A percentile compares a stretch with the other conserved stretches of the same genome.
phyloP scores from a whole-genome alignment of 2,329 filamentous ascomycete genomes.

The Pseudogymnoascus sp. region DNA sequence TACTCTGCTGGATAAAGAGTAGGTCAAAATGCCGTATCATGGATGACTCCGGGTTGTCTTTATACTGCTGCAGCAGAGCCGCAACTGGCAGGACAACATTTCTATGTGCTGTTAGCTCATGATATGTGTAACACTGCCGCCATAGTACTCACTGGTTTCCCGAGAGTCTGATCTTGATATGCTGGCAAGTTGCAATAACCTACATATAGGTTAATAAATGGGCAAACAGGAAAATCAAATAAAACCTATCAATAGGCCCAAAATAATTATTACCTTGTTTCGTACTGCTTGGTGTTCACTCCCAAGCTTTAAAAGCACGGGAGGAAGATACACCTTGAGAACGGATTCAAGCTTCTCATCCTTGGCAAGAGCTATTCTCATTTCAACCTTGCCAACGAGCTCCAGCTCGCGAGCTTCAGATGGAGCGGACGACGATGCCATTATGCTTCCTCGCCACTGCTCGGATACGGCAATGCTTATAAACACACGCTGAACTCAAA shows the following conservation, averaged over 20 bases:
- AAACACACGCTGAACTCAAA: constrained; percentile 2
- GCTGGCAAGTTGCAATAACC: constrained; percentile 63
- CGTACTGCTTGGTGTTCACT: constrained; percentile 75
- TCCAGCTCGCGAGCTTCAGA: constrained; percentile 66
- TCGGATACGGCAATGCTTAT: constrained; percentile 1
- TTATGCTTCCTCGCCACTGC: background rate
- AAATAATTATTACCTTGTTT: constrained; percentile 51
- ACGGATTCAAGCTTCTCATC: constrained; percentile 75
- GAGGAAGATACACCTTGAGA: constrained; percentile 70
- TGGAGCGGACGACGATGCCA: constrained; percentile 10
- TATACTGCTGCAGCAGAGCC: constrained; percentile 84
- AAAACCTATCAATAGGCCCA: constrained; percentile 11
- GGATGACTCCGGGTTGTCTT: constrained; percentile 57
- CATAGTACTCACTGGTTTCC: constrained; percentile 28
- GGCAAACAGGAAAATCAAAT: constrained; percentile 15
- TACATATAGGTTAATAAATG: constrained; percentile 27
- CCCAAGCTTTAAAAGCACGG: constrained; percentile 76
- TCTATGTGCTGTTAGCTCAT: constrained; percentile 23
- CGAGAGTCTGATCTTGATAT: constrained; percentile 52
- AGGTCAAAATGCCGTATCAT: constrained; percentile 85
- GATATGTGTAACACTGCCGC: background rate
- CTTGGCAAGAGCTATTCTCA: constrained; percentile 63
- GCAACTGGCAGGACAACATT: constrained; percentile 70
- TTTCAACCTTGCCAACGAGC: constrained; percentile 77
- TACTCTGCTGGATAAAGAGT: constrained; percentile 79